These are phyloP conservation scores for Plantago ovata DNA, from an alignment of 257 asterid species.

Conservation along the genomic window DNA sequence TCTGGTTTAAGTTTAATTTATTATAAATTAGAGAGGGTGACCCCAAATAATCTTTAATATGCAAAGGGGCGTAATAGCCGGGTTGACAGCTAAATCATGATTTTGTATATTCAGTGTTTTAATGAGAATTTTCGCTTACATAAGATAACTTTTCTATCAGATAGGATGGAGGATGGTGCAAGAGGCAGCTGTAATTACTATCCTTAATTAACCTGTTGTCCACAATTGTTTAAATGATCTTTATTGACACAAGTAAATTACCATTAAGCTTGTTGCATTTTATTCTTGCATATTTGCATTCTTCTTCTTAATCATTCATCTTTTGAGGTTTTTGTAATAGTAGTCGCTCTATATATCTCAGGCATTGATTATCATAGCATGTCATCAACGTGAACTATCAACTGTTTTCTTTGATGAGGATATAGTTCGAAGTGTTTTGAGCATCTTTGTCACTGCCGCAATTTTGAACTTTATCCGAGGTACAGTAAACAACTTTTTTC, in stretches of 20 bases:
- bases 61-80: too few relatives aligned
- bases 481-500: constrained; percentile 22
- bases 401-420: constrained; percentile 53
- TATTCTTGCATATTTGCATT: constrained; percentile 4
- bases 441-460: constrained; percentile 96
- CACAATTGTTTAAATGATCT: background rate
- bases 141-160: background rate
- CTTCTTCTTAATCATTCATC: constrained; percentile 3
- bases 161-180: constrained; percentile 1
- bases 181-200: background rate
- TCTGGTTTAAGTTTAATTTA: too few relatives aligned
- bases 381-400: constrained; percentile 69
- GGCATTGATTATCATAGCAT: constrained; percentile 96
- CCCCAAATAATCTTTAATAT: too few relatives aligned
- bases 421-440: constrained; percentile 65
- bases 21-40: too few relatives aligned
- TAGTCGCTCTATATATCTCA: constrained; percentile 27
- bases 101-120: too few relatives aligned
- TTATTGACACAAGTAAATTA: background rate
- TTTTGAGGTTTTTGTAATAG: constrained; percentile 15
- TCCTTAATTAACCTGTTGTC: constrained; percentile 1
- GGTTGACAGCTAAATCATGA: too few relatives aligned
- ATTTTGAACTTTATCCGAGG: constrained; percentile 82
- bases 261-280: background rate
- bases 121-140: too few relatives aligned